A percentile compares a stretch with the other conserved stretches of the same genome.
Conservation (phyloP, 306 rosid species). For the Crotalaria pallida region DNA sequence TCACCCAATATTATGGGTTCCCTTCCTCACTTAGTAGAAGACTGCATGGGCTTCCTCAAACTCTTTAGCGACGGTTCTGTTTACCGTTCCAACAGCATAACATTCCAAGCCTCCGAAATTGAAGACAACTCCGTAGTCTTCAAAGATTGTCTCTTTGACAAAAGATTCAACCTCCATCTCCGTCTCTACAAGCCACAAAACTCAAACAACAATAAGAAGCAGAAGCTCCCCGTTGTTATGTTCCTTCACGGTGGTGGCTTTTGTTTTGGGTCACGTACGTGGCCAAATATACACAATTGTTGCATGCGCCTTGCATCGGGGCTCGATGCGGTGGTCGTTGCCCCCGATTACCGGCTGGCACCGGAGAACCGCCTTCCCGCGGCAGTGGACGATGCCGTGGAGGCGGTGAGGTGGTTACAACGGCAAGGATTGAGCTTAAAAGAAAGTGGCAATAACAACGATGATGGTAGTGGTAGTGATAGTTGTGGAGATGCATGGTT, state of each 20-base stretch:
- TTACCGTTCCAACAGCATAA: constrained; percentile 45
- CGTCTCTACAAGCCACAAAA: constrained; percentile 60
- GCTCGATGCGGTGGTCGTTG: constrained; percentile 44
- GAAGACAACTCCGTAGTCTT: constrained; percentile 44
- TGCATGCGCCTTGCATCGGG: constrained; percentile 56
- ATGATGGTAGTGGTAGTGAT: background rate
- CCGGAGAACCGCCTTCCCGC: constrained; percentile 86
- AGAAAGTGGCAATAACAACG: no score
- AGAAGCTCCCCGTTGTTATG: constrained; percentile 41
- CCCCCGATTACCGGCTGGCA: constrained; percentile 73
- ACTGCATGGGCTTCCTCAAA: constrained; percentile 87
- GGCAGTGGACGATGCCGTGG: constrained; percentile 64
- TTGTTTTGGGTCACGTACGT: constrained; percentile 71
- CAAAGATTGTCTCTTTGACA: constrained; percentile 49
- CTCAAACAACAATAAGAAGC: background rate
- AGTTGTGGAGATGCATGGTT: constrained; percentile 53
- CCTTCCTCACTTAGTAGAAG: constrained; percentile 67
- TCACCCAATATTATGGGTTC: constrained; percentile 57
- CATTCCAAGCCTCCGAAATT: constrained; percentile 35
- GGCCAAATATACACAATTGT: constrained; percentile 82
- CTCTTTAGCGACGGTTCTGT: constrained; percentile 79
- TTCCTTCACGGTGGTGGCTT: constrained; percentile 91
- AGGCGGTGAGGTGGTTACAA: constrained; percentile 65
- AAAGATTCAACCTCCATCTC: constrained; percentile 46
- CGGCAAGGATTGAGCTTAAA: constrained; percentile 28